Base-by-base conservation (phyloP, 139 green algal genomes). In the Chlorella sp. region DNA sequence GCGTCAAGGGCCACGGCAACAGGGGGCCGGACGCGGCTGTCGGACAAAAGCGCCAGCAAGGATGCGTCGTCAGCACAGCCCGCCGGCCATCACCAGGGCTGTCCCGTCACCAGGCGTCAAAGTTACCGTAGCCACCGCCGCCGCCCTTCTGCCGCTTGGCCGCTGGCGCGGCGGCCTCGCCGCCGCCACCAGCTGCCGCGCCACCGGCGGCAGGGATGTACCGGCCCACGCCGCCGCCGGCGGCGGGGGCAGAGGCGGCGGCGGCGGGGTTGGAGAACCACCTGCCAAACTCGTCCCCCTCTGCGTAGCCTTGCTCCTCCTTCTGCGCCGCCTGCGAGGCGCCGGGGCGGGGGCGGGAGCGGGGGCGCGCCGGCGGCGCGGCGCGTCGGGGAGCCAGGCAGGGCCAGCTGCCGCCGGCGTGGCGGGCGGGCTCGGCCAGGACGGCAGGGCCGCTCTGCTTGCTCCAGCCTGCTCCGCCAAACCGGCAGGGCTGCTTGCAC, bases 81-180 rank as follows among this genome's bases (percentile, higher is more conserved):
- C n/a, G n/a, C n/a, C n/a, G n/a, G n/a, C n/a, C n/a, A n/a, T n/a
- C n/a, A n/a, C 48, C 48, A 56, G 48, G 17, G 48, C 48, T 27
- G 29, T 46, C n/a, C n/a, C 12, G 41, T 79, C 67, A 95, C 90
- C 90, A 95, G 0, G 74, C 81, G 46, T 93, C 89, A 84, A 95
- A 95, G 55, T 94, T 94, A 0, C 82, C 84, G 67, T 88, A 89
- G 0, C 72, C 68, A 12, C 61, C 41, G 17, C 5, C 62, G 23
- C 38, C 40, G 5, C 60, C 61, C 73, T 90, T 93, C 5, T 74
- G 45, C 69, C 90, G 91, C 79, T 92, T 94, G 8, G 67, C 65
- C 23, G 83, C 46, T 53, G 83, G 86, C 35, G 19, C 71, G 41
- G 36, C 76, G 29, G 59, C 80, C 15, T 12, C 65, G 0, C 29